Percentiles rank a stretch among this genome's conserved stretches.
Evolutionary conservation across 148 eudicot genomes (phyloP).

Genomic region (Linanthus parryae): DNA sequence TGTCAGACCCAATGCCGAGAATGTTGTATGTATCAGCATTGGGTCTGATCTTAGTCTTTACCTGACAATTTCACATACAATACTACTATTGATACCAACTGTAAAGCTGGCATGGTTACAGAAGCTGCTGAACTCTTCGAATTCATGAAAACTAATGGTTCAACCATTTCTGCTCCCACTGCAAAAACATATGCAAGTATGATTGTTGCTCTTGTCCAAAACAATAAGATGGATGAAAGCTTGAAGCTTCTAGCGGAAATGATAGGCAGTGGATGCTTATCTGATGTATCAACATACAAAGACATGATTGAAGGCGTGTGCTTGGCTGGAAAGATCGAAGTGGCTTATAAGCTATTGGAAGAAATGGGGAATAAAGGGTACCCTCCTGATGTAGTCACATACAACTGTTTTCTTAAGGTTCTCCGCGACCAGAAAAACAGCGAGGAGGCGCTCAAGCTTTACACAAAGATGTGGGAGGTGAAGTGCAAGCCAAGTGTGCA

Average conservation of each 20-base stretch:
- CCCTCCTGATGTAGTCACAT: constrained; percentile 91
- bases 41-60: too few species aligned
- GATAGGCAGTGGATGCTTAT: constrained; percentile 76
- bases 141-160: constrained; percentile 60
- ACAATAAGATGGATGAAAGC: constrained; percentile 51
- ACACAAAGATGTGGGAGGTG: constrained; percentile 50
- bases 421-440: constrained; percentile 68
- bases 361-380: constrained; percentile 79
- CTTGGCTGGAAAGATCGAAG: constrained; percentile 56
- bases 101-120: constrained; percentile 64
- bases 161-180: constrained; percentile 67
- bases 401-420: constrained; percentile 92
- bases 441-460: constrained; percentile 62
- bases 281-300: constrained; percentile 91
- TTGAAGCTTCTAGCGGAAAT: constrained; percentile 62
- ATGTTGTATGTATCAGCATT: too few species aligned
- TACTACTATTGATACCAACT: constrained; percentile 80
- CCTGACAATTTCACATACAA: constrained; percentile 84
- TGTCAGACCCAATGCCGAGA: too few species aligned
- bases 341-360: constrained; percentile 69
- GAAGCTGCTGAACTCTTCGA: constrained; percentile 68
- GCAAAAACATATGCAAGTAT: constrained; percentile 74
- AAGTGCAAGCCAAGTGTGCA: constrained; percentile 84
- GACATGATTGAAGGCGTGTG: constrained; percentile 88
- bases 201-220: constrained; percentile 64